A percentile compares a stretch with the other conserved stretches of the same genome.
phyloP scores from a whole-genome alignment of 495 filamentous ascomycete genomes.

The Paragyromitra xinjiangensis region DNA sequence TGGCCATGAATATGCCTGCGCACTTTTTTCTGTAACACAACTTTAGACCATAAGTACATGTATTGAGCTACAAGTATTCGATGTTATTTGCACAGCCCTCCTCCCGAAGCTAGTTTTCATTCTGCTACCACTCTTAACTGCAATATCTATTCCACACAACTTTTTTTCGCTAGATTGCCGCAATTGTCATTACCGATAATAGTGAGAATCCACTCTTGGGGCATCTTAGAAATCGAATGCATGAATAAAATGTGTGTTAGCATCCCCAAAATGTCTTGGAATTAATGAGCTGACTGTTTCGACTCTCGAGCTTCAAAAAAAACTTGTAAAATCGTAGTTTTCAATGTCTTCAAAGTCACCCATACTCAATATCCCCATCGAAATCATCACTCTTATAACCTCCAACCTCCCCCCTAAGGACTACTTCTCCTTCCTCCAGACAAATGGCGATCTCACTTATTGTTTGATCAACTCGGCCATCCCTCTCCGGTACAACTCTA shows the following conservation, averaged over 20 bases:
- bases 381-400: conserved; percentile 25
- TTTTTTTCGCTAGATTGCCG: neutral
- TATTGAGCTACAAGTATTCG: neutral
- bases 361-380: conserved; percentile 32
- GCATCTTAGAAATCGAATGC: neutral
- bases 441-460: conserved; percentile 26
- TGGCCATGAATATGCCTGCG: neutral
- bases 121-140: neutral
- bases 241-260: neutral
- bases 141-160: neutral
- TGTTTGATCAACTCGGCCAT: conserved; percentile 9
- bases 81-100: neutral
- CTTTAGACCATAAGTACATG: neutral
- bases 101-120: neutral
- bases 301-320: neutral
- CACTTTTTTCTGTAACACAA: neutral
- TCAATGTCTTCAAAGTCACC: neutral
- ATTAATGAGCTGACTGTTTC: neutral
- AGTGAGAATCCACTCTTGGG: neutral
- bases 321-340: neutral
- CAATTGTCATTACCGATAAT: conserved; percentile 1
- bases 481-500: conserved; percentile 12
- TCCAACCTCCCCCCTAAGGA: conserved; percentile 19
- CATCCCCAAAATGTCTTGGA: neutral
- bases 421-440: conserved; percentile 28